phyloP scores from a whole-genome alignment of 345 rosid species.

The Punica granatum region DNA sequence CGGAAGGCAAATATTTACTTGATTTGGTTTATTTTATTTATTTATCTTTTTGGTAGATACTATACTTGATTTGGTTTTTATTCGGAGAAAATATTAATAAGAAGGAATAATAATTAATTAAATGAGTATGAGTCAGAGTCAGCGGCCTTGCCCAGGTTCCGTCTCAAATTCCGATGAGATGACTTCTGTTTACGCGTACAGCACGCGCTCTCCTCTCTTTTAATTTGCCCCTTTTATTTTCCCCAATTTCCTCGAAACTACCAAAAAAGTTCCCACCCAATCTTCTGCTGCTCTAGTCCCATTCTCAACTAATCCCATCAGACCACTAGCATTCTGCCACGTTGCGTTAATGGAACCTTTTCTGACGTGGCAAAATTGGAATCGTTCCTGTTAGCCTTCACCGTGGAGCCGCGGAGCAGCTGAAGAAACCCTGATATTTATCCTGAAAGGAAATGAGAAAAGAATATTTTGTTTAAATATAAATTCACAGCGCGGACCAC shows the following conservation, averaged over 20 bases:
- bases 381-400: background rate
- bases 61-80: too few species aligned
- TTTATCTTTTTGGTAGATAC: too few species aligned
- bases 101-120: too few species aligned
- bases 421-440: background rate
- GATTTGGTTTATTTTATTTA: too few species aligned
- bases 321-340: background rate
- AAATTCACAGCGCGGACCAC: background rate
- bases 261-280: background rate
- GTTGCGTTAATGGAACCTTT: background rate
- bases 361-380: background rate
- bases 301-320: background rate
- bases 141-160: too few species aligned
- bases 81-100: too few species aligned
- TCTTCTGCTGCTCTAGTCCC: background rate
- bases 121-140: too few species aligned
- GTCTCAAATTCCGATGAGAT: background rate
- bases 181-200: background rate
- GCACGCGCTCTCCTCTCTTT: background rate
- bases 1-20: too few species aligned
- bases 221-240: too few species aligned
- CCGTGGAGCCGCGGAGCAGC: background rate
- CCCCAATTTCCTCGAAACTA: background rate
- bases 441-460: too few species aligned
- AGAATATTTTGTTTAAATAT: background rate